Conservation (phyloP, 129 eudicot species). For the Escallonia herrerae region DNA sequence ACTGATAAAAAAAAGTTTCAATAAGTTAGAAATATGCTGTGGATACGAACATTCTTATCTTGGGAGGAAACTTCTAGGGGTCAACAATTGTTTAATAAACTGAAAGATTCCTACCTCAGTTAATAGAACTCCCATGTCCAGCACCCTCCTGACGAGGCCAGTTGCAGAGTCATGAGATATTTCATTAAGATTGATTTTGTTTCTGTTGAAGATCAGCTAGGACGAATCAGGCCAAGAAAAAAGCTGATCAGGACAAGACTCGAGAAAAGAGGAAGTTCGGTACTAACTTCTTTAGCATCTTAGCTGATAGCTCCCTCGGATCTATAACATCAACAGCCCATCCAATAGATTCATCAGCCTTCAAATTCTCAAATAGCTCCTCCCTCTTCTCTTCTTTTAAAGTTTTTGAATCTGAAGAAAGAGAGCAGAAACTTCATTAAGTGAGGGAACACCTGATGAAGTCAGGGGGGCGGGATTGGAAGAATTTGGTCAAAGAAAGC, state of each 20-base stretch:
- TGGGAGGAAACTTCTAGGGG: background rate
- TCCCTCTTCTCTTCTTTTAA: slow-evolving; percentile 95
- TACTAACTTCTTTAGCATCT: slow-evolving; percentile 88
- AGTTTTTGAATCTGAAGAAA: slow-evolving; percentile 76
- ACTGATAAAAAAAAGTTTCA: too few relatives aligned
- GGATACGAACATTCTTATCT: too few relatives aligned
- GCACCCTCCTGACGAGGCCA: slow-evolving; percentile 70
- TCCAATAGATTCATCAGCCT: slow-evolving; percentile 69
- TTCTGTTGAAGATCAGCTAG: slow-evolving; percentile 37
- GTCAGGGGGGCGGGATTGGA: too few relatives aligned
- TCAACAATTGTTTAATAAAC: background rate
- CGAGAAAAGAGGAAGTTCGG: background rate
- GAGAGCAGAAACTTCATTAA: background rate
- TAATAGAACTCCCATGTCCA: slow-evolving; percentile 72
- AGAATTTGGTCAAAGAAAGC: too few relatives aligned
- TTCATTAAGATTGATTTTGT: slow-evolving; percentile 82
- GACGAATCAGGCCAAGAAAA: slow-evolving; percentile 6
- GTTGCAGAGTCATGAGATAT: slow-evolving; percentile 93
- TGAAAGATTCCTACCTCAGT: slow-evolving; percentile 51
- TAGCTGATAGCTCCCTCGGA: slow-evolving; percentile 89
- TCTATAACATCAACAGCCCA: slow-evolving; percentile 99
- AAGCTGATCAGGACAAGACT: background rate
- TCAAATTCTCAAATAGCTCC: slow-evolving; percentile 75
- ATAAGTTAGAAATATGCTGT: too few relatives aligned
- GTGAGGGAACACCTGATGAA: background rate